Evolutionary conservation across 441 rosid genomes (phyloP), one percentile per base, ranked within the genome.

Genomic region (Isatis lusitanica): DNA sequence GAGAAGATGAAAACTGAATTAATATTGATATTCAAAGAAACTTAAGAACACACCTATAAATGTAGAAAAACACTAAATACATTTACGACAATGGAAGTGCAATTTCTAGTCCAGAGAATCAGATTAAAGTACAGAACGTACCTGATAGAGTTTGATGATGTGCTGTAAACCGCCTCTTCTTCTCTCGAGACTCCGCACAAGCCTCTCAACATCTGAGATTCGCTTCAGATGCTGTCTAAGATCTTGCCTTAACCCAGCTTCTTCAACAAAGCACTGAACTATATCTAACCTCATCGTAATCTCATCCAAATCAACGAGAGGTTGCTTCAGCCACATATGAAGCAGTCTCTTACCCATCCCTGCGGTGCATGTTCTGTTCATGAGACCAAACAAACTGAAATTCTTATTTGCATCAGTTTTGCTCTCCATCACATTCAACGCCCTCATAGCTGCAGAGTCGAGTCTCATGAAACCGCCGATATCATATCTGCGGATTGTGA

Each of bases 321-420:
- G 99, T 81, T 93, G 97, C 79, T 93, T 96, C 61, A 96, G 85
- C 98, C 99, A 96, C 90, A 85, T 82, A 77, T 90, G 97, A 81
- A 96, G 88, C 80, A 96, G 83, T 78, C 99, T 82, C 66, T 92
- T 93, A 35, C 97, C 99, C 97, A 96, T 96, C 26, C 99, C 99
- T 82, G 94, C 93, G 33, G 99, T 90, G 73, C 98, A 93, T 13
- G 98, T 96, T 84, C 99, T 90, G 82, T 91, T 96, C 97, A 93
- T 87, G 43, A 96, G 93, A 85, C 99, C 97, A 78, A 90, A 88
- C 82, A 96, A 86, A 85, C 99, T 96, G 74, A 93, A 96, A 67
- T 87, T 93, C 79, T 93, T 96, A 83, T 93, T 96, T 57, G 97
- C 97, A 78, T 93, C 98, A 35, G 97, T 87, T 89, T 90, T 96